These are phyloP conservation scores for Boletus sp. DNA, from an alignment of 1,284 basidiomycete genomes.

Conservation along the genomic window DNA sequence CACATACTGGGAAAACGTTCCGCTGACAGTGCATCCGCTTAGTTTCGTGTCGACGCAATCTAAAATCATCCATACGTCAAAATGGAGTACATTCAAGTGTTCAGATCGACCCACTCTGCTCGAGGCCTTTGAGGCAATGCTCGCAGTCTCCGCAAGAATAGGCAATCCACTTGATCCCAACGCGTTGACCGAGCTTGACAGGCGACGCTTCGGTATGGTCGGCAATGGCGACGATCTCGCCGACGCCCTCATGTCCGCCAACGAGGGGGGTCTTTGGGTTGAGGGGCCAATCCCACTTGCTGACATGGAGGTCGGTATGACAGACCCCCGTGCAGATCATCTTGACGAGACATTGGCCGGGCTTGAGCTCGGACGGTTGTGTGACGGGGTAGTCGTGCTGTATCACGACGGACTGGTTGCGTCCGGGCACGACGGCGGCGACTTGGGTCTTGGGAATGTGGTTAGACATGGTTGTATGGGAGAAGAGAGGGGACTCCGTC, in stretches of 20 bases:
- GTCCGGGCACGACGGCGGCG: conserved; percentile 55
- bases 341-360: conserved; percentile 80
- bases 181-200: conserved; percentile 72
- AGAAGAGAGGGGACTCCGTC: neutral
- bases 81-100: neutral
- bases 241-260: conserved; percentile 84
- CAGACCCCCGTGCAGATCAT: conserved; percentile 71
- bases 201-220: conserved; percentile 57
- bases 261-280: conserved; percentile 67
- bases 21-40: conserved; percentile 75
- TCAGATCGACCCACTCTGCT: conserved; percentile 51
- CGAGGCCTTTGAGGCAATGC: conserved; percentile 67
- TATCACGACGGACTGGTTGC: conserved; percentile 44
- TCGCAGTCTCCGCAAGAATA: conserved; percentile 71
- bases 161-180: conserved; percentile 87
- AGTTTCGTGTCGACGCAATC: conserved; percentile 60
- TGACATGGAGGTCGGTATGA: conserved; percentile 79
- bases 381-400: conserved; percentile 55
- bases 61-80: conserved; percentile 18
- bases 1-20: conserved; percentile 81
- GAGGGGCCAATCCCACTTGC: conserved; percentile 71
- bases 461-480: conserved; percentile 4
- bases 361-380: conserved; percentile 61
- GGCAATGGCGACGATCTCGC: conserved; percentile 75
- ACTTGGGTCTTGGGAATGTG: conserved; percentile 59